phyloP scores from a whole-genome alignment of 2,329 filamentous ascomycete genomes.

The Sporothrix brunneoviolacea region DNA sequence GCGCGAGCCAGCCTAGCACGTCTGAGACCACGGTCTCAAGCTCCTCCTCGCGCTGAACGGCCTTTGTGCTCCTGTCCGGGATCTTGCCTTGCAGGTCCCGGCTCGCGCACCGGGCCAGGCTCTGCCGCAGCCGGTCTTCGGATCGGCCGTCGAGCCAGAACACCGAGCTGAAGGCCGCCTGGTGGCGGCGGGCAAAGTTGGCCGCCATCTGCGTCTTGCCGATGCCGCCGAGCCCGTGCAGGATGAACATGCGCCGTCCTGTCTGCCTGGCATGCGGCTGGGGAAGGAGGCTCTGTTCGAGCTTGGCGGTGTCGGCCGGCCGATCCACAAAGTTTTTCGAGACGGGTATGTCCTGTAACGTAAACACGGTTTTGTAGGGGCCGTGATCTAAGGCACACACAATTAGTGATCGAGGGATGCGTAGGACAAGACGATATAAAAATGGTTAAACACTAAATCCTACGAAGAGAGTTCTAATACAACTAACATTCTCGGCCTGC shows the following conservation, averaged over 20 bases:
- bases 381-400: no score
- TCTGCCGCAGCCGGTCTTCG: constrained; percentile 25
- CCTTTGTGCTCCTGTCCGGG: no score
- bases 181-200: constrained; percentile 20
- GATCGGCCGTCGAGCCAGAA: constrained; percentile 29
- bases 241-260: constrained; percentile 14
- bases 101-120: constrained; percentile 20
- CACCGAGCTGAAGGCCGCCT: constrained; percentile 23
- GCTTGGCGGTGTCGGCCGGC: constrained; percentile 15
- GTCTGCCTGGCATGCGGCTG: constrained; percentile 4
- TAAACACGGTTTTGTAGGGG: constrained; percentile 17
- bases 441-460: no score
- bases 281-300: constrained; percentile 19
- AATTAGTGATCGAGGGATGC: no score
- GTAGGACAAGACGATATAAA: no score
- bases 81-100: constrained; percentile 21
- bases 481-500: constrained; percentile 18
- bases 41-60: no score
- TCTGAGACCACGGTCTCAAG: constrained; percentile 19
- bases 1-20: constrained; percentile 24
- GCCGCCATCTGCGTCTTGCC: constrained; percentile 20
- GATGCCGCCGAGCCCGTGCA: constrained; percentile 18
- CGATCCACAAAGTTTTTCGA: constrained; percentile 18
- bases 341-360: constrained; percentile 2
- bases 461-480: no score